Percentiles rank a stretch among this genome's conserved stretches.
These are phyloP conservation scores for Blastocystis sp. DNA, from an alignment of 352 stramenopile genomes.

Conservation along the genomic window DNA sequence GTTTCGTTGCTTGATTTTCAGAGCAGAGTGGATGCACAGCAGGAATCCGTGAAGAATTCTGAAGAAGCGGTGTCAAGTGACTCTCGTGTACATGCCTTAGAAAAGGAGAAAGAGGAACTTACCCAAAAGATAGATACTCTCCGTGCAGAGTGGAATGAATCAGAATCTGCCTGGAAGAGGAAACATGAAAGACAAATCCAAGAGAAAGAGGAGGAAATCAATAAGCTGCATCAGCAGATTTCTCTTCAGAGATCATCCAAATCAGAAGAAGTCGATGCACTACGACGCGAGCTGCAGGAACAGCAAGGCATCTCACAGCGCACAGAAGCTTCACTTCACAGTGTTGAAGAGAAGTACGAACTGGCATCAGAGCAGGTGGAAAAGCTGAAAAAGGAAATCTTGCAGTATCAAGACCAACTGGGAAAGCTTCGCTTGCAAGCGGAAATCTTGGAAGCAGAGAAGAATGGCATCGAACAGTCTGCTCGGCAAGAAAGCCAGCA, in stretches of 20 bases:
- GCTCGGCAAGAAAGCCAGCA: neutral
- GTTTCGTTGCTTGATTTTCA: neutral
- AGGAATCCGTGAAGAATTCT: neutral
- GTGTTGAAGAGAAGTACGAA: slow-evolving; percentile 32
- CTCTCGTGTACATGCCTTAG: neutral
- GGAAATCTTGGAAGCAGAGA: slow-evolving; percentile 38
- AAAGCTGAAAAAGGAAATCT: neutral
- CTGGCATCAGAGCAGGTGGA: neutral
- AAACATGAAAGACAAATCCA: neutral
- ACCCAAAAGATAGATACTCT: neutral
- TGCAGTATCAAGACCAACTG: neutral
- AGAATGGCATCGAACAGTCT: slow-evolving; percentile 10
- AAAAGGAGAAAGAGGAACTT: neutral
- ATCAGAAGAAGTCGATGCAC: neutral
- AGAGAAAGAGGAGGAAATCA: neutral
- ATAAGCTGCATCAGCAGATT: neutral
- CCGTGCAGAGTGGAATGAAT: neutral
- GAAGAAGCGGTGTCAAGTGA: neutral
- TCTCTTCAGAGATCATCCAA: neutral
- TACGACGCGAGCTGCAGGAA: neutral
- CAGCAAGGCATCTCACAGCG: neutral
- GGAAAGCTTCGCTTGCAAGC: slow-evolving; percentile 3
- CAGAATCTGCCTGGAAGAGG: neutral
- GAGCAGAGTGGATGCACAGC: neutral
- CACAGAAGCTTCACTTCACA: neutral